phyloP scores from a whole-genome alignment of 345 rosid genomes.

The Salix dunnii region DNA sequence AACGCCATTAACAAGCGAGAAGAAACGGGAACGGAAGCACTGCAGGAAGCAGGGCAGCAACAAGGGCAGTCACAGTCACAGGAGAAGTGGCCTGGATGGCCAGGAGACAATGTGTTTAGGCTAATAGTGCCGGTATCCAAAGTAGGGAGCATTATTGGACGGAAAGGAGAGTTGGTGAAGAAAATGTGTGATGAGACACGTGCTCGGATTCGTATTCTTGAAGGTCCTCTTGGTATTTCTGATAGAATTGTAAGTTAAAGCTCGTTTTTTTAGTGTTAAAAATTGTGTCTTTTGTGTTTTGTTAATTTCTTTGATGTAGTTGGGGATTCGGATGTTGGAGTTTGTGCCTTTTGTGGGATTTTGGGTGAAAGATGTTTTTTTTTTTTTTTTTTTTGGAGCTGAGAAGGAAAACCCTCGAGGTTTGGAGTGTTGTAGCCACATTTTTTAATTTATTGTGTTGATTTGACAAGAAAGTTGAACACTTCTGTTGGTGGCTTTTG shows the following conservation, averaged over 20 bases:
- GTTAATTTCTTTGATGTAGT: no score
- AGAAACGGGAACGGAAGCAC: background rate
- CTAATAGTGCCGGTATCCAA: constrained; percentile 65
- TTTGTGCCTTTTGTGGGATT: background rate
- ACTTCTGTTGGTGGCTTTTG: background rate
- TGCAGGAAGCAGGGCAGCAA: background rate
- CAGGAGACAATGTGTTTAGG: constrained; percentile 78
- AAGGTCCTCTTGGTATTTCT: constrained; percentile 52
- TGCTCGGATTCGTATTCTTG: constrained; percentile 78
- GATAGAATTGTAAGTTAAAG: constrained; percentile 65
- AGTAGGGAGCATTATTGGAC: constrained; percentile 84
- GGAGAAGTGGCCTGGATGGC: constrained; percentile 81
- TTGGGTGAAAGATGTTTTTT: background rate
- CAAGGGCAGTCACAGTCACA: background rate
- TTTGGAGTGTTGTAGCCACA: background rate
- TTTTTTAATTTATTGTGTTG: background rate
- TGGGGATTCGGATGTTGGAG: background rate
- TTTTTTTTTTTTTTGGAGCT: background rate
- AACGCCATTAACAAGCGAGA: background rate
- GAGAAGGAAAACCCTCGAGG: background rate
- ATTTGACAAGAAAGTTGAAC: background rate
- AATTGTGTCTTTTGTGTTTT: background rate
- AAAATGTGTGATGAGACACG: constrained; percentile 90
- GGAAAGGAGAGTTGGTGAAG: constrained; percentile 81
- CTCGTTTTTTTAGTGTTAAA: background rate